Evolutionary conservation across 352 stramenopile genomes (phyloP), one percentile per base, ranked within the genome.

Genomic region (Pythium sp.): DNA sequence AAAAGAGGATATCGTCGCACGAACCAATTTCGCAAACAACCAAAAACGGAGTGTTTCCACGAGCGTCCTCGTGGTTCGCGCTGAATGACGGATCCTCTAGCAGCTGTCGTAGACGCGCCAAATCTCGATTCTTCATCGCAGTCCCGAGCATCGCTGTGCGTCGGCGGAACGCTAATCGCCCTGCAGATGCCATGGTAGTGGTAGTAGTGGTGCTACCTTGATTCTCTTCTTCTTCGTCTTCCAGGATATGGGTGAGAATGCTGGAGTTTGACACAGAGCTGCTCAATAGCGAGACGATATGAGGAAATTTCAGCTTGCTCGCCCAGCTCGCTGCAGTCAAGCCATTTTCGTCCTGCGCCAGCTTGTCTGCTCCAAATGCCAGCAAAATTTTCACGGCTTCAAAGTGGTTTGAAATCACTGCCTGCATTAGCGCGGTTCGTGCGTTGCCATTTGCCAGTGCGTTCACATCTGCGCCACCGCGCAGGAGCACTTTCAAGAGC

Each of bases 361-460:
- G 24, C 55, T 75, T 80, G n/a, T 70, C 67, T 14, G 80, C 79
- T 8, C 64, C 68, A 60, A 79, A 80, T 0, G 82, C 81, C 11
- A 91, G 46, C 0, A 93, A 62, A 15, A 83, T 71, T 8, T 67
- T 71, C 18, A 75, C 63, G 14, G 75, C 65, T 6, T 82, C 72
- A 24, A 72, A 66, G 34, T 90, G 82, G 12, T 77, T 69, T 0
- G 75, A 76, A 1, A 84, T 68, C 18, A 75, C 69, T 8, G 82
- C 81, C 69, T 91, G 80, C 7, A 87, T 85, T 12, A 91, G 58
- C 15, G 79, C 54, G 5, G 82, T 80, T 15, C 75, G 67, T 20
- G 72, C 72, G 7, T 47, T 47, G 14, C n/a, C 6, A n/a, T 8
- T 43, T 5, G 49, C 82, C 81, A 9, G 68, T 55, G 11, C 67